phyloP scores from a whole-genome alignment of 176 grass and related monocot genomes.

The Cymbopogon citratus region DNA sequence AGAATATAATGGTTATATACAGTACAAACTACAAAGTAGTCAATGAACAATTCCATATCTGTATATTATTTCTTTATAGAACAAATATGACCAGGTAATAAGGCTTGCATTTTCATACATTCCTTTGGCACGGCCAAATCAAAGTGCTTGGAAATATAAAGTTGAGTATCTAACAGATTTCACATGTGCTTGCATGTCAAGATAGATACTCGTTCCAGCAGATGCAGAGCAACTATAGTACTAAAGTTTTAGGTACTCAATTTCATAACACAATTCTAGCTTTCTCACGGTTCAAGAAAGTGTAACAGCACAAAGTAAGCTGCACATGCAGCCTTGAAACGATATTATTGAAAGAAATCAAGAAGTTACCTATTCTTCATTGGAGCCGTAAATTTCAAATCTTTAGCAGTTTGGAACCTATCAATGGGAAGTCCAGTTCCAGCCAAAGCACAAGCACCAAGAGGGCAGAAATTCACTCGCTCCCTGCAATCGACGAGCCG shows the following conservation, averaged over 20 bases:
- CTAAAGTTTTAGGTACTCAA: not conserved
- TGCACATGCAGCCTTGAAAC: not conserved
- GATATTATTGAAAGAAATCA: not conserved
- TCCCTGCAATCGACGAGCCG: constrained; percentile 83
- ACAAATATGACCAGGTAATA: not conserved
- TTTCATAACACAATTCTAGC: not conserved
- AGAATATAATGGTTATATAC: not conserved
- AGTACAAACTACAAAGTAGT: too few species aligned
- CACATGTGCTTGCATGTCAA: not conserved
- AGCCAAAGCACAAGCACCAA: constrained; percentile 96
- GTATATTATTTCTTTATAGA: not conserved
- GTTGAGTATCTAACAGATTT: not conserved
- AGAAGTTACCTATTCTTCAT: constrained; percentile 83
- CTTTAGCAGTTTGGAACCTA: constrained; percentile 77
- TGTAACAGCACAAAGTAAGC: constrained; percentile 1
- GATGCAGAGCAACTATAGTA: not conserved
- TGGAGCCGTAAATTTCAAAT: constrained; percentile 82
- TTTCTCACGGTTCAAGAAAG: constrained; percentile 10
- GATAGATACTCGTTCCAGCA: not conserved
- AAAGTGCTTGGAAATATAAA: not conserved
- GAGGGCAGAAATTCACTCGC: constrained; percentile 81
- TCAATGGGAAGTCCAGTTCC: constrained; percentile 94
- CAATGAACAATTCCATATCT: too few species aligned
- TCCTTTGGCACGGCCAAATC: not conserved
- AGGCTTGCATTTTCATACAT: too few species aligned